These are phyloP conservation scores for Chalciporus piperatus DNA, from an alignment of 768 basidiomycete genomes.

Conservation along the genomic window DNA sequence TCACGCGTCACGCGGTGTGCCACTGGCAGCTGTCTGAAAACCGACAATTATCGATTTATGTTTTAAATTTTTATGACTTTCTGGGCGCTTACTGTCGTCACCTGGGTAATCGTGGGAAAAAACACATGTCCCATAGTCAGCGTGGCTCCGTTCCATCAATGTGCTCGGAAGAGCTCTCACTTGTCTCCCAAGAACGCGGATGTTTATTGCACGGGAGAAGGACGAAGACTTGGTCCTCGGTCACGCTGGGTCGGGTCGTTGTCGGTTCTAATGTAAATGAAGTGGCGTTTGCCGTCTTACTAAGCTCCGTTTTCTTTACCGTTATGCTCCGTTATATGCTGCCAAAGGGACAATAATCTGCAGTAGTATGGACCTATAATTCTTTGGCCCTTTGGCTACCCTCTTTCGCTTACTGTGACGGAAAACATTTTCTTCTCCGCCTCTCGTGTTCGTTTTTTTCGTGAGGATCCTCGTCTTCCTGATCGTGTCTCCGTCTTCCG, in stretches of 20 bases:
- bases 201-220: background rate
- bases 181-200: background rate
- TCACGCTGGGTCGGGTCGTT: background rate
- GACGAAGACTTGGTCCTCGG: background rate
- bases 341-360: constrained; percentile 13
- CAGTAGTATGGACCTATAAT: constrained; percentile 1
- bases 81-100: too few species aligned
- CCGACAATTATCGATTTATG: too few species aligned
- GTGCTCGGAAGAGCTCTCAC: too few species aligned
- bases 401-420: constrained; percentile 16
- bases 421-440: constrained; percentile 11
- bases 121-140: too few species aligned
- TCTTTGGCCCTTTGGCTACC: background rate
- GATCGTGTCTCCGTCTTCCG: constrained; percentile 2
- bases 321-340: too few species aligned
- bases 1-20: too few species aligned
- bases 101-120: too few species aligned
- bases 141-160: too few species aligned
- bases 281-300: constrained; percentile 32
- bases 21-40: too few species aligned
- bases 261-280: background rate
- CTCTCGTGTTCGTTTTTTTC: background rate
- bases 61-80: too few species aligned
- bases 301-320: constrained; percentile 19
- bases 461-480: constrained; percentile 3